phyloP scores from a whole-genome alignment of 2,329 filamentous ascomycete species.

The Monilinia fructigena region DNA sequence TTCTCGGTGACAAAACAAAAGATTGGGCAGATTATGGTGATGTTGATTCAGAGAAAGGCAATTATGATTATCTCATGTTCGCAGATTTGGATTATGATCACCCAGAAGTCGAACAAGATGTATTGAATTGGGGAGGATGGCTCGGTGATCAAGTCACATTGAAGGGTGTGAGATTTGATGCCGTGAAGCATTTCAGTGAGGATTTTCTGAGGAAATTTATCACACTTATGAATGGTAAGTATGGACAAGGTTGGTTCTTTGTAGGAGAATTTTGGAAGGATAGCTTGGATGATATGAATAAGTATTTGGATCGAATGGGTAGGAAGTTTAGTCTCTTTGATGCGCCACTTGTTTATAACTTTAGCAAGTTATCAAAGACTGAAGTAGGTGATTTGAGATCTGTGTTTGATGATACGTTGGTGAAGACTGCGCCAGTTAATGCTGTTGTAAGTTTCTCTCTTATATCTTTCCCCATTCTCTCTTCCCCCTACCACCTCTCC shows the following conservation, averaged over 20 bases:
- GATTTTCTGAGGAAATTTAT: conserved; percentile 68
- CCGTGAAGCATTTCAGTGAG: conserved; percentile 69
- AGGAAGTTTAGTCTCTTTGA: conserved; percentile 64
- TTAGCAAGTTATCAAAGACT: conserved; percentile 57
- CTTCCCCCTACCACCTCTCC: no score
- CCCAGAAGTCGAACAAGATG: conserved; percentile 61
- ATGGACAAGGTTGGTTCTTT: conserved; percentile 58
- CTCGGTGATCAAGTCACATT: conserved; percentile 59
- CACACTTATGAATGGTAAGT: conserved; percentile 50
- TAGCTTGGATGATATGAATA: conserved; percentile 53
- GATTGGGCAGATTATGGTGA: conserved; percentile 63
- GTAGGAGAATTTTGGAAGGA: conserved; percentile 70
- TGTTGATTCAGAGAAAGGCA: conserved; percentile 59
- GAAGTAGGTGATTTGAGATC: conserved; percentile 59
- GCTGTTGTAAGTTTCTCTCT: conserved; percentile 51
- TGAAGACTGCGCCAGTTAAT: conserved; percentile 52
- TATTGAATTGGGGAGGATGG: conserved; percentile 68
- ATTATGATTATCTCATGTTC: conserved; percentile 72
- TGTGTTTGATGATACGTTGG: conserved; percentile 61
- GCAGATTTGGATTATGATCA: conserved; percentile 66
- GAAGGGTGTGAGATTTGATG: conserved; percentile 68
- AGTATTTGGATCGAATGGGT: conserved; percentile 58
- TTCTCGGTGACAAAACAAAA: conserved; percentile 59
- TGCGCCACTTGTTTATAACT: conserved; percentile 66
- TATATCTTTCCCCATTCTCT: not conserved